Percentiles rank a stretch among this genome's conserved stretches.
Evolutionary conservation across 768 basidiomycete genomes (phyloP).

Genomic region (Tulasnella calospora): DNA sequence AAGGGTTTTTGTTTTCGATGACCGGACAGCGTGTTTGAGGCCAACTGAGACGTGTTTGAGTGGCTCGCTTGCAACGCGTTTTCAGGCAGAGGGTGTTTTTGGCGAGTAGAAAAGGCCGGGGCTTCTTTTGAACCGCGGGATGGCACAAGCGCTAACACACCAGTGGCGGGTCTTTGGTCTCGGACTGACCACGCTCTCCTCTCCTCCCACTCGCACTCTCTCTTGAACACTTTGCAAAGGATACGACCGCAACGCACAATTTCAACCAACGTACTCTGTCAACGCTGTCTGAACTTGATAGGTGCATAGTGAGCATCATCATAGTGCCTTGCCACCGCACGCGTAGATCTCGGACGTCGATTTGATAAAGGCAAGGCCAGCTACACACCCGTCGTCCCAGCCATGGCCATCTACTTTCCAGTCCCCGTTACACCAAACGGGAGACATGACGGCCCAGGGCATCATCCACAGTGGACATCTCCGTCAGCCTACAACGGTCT

Average conservation of each 20-base stretch:
- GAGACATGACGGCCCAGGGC: constrained; percentile 19
- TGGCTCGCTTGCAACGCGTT: background rate
- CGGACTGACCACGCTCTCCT: constrained; percentile 14
- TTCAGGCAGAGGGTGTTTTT: constrained; percentile 11
- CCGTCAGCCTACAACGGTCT: constrained; percentile 20
- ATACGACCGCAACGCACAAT: background rate
- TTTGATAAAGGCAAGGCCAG: constrained; percentile 18
- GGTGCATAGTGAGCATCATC: constrained; percentile 1
- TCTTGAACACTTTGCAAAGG: background rate
- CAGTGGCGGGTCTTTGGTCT: constrained; percentile 6
- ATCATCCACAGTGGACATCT: constrained; percentile 23
- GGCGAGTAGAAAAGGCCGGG: background rate
- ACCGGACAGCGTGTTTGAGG: background rate
- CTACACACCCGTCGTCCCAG: background rate
- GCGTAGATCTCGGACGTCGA: constrained; percentile 12
- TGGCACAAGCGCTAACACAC: background rate
- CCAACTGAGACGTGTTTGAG: background rate
- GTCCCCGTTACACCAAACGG: constrained; percentile 26
- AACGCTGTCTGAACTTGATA: background rate
- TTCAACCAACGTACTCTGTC: background rate
- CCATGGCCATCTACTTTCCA: constrained; percentile 24
- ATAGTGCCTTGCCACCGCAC: background rate
- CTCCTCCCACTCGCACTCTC: background rate
- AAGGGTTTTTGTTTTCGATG: background rate
- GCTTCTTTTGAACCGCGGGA: constrained; percentile 4